Base-by-base conservation (phyloP, 2,329 filamentous ascomycete species). In the Ophiostoma australiae region DNA sequence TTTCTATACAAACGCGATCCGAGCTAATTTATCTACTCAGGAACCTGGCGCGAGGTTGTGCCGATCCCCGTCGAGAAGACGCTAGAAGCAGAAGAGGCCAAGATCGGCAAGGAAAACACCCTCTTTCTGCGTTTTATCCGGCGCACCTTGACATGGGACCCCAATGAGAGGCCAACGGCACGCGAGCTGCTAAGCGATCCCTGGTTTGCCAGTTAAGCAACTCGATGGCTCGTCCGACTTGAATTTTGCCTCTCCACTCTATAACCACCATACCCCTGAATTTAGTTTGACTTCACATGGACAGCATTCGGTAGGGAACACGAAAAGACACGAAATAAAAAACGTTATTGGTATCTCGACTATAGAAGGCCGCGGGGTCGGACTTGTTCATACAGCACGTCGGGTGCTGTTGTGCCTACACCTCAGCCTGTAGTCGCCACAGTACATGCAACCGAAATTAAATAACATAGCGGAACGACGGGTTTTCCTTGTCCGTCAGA, bases 401-500 rank as follows among this genome's bases (percentile, higher is more conserved):
- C 27, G 27, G 27, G 3, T 31, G 3, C 27, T 3, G 3, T 31
- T 31, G 27, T 31, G 27, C 27, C 1, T 31, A 31, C 1, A 1
- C 27, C 27, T 31, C 27, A 1, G 27, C 27, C 27, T 31, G 27
- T 31, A 3, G 27, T 31, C 1, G 27, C 27, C 27, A 31, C 27
- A 31, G 27, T 31, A 1, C 27, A 31, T 17, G 20, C 4, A 7
- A 48, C 17, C 17, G 41, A n/a, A 4, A 65, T 7, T 58, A 69
- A 17, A 81, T 83, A 6, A 86, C 83, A 75, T 89, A 89, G 72
- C 86, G 81, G 77, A 89, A 89, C 73, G 85, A 85, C 37, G 82
- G 75, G 75, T 89, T 90, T 81, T 89, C 84, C 77, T 79, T 81
- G 76, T 90, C 88, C 6, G 87, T 90, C 76, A 88, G 79, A 76